phyloP scores from a whole-genome alignment of 1,284 basidiomycete species.

The Jaminaea rosea region DNA sequence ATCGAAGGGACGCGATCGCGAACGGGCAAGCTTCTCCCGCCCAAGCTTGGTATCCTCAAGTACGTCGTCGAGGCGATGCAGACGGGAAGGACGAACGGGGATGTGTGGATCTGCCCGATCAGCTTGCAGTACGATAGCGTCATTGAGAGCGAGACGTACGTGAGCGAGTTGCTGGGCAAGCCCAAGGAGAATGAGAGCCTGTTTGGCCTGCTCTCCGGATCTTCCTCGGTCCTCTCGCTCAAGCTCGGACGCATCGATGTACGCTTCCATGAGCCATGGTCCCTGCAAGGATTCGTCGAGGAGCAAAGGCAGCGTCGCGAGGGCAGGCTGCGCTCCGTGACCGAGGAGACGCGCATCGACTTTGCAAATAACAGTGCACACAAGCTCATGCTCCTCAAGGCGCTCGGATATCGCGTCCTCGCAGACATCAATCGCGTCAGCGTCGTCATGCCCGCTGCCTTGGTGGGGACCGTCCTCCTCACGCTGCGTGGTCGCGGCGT shows the following conservation, averaged over 20 bases:
- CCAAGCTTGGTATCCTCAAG: slow-evolving; percentile 49
- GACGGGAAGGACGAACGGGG: slow-evolving; percentile 38
- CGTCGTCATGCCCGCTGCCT: slow-evolving; percentile 48
- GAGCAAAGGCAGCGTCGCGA: slow-evolving; percentile 35
- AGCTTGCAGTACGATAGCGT: slow-evolving; percentile 49
- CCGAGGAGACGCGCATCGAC: slow-evolving; percentile 7
- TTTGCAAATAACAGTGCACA: slow-evolving; percentile 21
- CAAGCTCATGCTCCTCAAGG: slow-evolving; percentile 41
- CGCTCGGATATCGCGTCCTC: slow-evolving; percentile 47
- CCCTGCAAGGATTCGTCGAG: slow-evolving; percentile 42
- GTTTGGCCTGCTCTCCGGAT: slow-evolving; percentile 42
- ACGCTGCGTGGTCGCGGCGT: slow-evolving; percentile 46
- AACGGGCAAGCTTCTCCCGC: slow-evolving; percentile 48
- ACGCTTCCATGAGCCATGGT: slow-evolving; percentile 48
- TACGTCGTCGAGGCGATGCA: slow-evolving; percentile 46
- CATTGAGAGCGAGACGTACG: slow-evolving; percentile 48
- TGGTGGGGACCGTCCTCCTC: slow-evolving; percentile 46
- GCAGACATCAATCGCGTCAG: slow-evolving; percentile 47
- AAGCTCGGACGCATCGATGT: slow-evolving; percentile 47
- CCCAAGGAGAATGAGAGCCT: slow-evolving; percentile 49
- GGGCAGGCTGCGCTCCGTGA: slow-evolving; percentile 11
- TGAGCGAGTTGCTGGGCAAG: slow-evolving; percentile 47
- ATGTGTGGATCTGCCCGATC: slow-evolving; percentile 48
- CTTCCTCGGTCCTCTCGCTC: slow-evolving; percentile 42
- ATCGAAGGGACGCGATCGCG: slow-evolving; percentile 48